Percentiles rank a stretch among this genome's conserved stretches.
phyloP scores from a whole-genome alignment of 495 filamentous ascomycete species.

The Opeltia flavorubescens region DNA sequence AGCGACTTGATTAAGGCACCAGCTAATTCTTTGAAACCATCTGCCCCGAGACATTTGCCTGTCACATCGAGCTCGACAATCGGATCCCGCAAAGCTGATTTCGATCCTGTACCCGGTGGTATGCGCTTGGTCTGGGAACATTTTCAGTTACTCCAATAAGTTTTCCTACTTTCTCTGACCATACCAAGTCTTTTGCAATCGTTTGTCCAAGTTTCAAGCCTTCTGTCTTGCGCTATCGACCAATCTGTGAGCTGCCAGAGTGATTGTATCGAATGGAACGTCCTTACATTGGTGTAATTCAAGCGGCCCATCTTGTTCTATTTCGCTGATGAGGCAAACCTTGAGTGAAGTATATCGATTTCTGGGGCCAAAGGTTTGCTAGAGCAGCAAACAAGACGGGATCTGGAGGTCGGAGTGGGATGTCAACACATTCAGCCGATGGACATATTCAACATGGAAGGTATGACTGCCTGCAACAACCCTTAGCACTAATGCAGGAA shows the following conservation, averaged over 20 bases:
- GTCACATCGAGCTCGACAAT: constrained; percentile 32
- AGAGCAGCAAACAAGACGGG: no score
- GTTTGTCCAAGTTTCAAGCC: constrained; percentile 31
- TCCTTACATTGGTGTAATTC: constrained; percentile 26
- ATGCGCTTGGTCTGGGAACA: constrained; percentile 27
- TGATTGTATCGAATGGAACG: background rate
- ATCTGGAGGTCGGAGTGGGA: no score
- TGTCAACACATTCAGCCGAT: background rate
- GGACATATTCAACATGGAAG: background rate
- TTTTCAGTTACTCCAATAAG: constrained; percentile 3
- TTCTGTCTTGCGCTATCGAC: constrained; percentile 26
- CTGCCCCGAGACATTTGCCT: constrained; percentile 28
- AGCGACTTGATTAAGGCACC: constrained; percentile 26
- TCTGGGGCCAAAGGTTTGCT: no score
- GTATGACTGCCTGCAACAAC: constrained; percentile 2
- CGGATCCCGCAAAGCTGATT: constrained; percentile 24
- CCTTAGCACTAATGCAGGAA: constrained; percentile 2
- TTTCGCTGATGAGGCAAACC: background rate
- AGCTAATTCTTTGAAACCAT: constrained; percentile 28
- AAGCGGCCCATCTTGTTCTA: constrained; percentile 24
- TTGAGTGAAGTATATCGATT: no score
- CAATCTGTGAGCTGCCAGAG: background rate
- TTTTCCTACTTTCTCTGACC: constrained; percentile 4
- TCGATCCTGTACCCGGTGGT: constrained; percentile 20
- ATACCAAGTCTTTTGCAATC: constrained; percentile 31